Evolutionary conservation across 2,329 filamentous ascomycete species (phyloP), one percentile per base, ranked within the genome.

Genomic region (Aureobasidium musti): DNA sequence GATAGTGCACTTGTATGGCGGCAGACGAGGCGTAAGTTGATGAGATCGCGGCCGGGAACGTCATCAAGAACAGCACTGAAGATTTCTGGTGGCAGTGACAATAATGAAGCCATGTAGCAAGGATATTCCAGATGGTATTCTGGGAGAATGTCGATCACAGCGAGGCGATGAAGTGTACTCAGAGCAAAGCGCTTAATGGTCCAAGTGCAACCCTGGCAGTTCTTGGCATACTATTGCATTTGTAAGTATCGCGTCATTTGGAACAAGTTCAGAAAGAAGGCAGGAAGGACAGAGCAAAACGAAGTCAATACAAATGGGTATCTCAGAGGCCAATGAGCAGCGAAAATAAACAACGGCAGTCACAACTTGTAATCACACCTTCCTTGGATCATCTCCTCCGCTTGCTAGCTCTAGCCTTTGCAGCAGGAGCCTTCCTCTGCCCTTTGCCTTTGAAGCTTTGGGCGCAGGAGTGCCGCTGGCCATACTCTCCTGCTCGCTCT

Each of bases 401-500:
- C 61, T 64, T 64, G 26, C 61, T 53, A n/a, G 49, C 49, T 23
- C 47, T 54, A 30, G 47, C 5, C 49, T 64, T 64, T 23, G 61
- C 41, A 21, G 37, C 49, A 50, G 61, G 47, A 11, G 35, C 43
- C 23, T 43, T 53, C 26, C 61, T 64, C 37, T 64, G 6, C 49
- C 49, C 49, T 64, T 64, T 26, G 35, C 23, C 14, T 64, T 64
- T 7, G 61, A 28, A 53, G 35, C 52, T 23, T 54, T 64, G 19
- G 66, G 52, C 10, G 60, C 66, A n/a, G 66, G 66, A 5, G 66
- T 67, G 1, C 59, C 66, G 13, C 64, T 66, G 7, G 54, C 54
- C 43, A 47, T 60, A n/a, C 64, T 66, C 14, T 45, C 64, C 23
- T 39, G 30, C 30, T 57, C 64, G 47, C 64, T 66, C 14, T 64